Conservation (phyloP, 768 basidiomycete genomes). For the Trametes cingulata region DNA sequence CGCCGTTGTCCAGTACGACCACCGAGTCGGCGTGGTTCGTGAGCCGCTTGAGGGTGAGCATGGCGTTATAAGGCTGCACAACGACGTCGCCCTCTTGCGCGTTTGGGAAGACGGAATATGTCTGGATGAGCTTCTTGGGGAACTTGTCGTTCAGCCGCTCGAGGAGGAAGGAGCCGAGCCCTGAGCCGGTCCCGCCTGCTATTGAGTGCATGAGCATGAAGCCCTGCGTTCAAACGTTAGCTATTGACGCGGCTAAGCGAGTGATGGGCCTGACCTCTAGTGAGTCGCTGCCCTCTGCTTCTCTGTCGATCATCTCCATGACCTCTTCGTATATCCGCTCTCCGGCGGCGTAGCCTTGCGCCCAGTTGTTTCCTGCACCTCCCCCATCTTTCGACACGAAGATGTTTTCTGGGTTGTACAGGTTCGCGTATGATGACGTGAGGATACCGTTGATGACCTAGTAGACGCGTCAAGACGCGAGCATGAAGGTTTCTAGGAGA, state of each 20-base stretch:
- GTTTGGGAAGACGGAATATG: constrained; percentile 98
- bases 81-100: constrained; percentile 94
- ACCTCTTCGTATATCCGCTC: constrained; percentile 93
- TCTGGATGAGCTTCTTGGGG: constrained; percentile 98
- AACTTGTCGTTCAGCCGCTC: constrained; percentile 97
- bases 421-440: constrained; percentile 79
- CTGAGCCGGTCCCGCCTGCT: constrained; percentile 97
- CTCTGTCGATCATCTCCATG: constrained; percentile 98
- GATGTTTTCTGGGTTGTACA: constrained; percentile 99
- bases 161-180: constrained; percentile 95
- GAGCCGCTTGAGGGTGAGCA: constrained; percentile 89
- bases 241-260: neutral
- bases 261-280: constrained; percentile 67
- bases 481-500: constrained; percentile 9
- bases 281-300: constrained; percentile 96
- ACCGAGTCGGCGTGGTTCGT: constrained; percentile 97
- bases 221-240: constrained; percentile 56
- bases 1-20: constrained; percentile 96
- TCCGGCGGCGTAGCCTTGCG: constrained; percentile 88
- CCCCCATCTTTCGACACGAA: constrained; percentile 95
- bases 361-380: constrained; percentile 99
- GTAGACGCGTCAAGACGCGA: neutral
- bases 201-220: constrained; percentile 99
- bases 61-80: constrained; percentile 96
- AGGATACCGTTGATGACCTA: constrained; percentile 98